Percentiles rank a stretch among this genome's conserved stretches.
These are phyloP conservation scores for Penstemon eatonii DNA, from an alignment of 257 asterid species.

Conservation along the genomic window DNA sequence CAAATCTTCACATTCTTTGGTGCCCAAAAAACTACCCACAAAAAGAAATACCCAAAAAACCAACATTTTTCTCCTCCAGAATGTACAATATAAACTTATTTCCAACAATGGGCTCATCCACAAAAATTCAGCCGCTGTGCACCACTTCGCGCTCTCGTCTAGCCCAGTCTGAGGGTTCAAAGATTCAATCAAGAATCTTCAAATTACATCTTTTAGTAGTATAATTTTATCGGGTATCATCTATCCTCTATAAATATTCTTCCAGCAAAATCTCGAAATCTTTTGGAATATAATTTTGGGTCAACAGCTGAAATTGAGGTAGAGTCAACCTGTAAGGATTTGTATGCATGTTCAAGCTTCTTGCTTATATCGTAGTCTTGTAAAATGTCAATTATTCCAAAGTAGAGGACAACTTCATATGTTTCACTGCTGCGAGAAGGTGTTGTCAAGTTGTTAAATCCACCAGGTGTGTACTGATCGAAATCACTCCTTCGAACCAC, in stretches of 20 bases:
- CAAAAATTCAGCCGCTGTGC: constrained; percentile 33
- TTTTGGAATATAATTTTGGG: constrained; percentile 68
- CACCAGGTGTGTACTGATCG: constrained; percentile 45
- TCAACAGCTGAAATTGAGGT: constrained; percentile 77
- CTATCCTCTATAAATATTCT: constrained; percentile 62
- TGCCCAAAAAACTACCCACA: constrained; percentile 17
- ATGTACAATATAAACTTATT: constrained; percentile 35
- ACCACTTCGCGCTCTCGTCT: constrained; percentile 11
- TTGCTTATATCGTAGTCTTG: constrained; percentile 81
- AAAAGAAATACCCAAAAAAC: constrained; percentile 17
- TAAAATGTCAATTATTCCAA: constrained; percentile 77
- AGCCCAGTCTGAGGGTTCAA: constrained; percentile 8
- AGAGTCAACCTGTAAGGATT: constrained; percentile 71
- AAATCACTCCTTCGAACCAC: constrained; percentile 50
- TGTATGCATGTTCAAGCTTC: constrained; percentile 79
- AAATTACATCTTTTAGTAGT: not conserved
- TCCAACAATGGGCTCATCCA: constrained; percentile 29
- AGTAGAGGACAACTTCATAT: constrained; percentile 68
- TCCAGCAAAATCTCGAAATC: constrained; percentile 72
- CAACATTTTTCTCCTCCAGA: constrained; percentile 25
- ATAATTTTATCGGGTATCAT: constrained; percentile 21
- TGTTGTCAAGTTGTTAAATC: constrained; percentile 29
- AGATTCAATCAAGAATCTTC: constrained; percentile 16
- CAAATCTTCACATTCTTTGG: constrained; percentile 29
- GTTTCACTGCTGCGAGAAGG: constrained; percentile 49